A percentile compares a stretch with the other conserved stretches of the same genome.
phyloP scores from a whole-genome alignment of 495 filamentous ascomycete species.

The Hypomontagnella submonticulosa region DNA sequence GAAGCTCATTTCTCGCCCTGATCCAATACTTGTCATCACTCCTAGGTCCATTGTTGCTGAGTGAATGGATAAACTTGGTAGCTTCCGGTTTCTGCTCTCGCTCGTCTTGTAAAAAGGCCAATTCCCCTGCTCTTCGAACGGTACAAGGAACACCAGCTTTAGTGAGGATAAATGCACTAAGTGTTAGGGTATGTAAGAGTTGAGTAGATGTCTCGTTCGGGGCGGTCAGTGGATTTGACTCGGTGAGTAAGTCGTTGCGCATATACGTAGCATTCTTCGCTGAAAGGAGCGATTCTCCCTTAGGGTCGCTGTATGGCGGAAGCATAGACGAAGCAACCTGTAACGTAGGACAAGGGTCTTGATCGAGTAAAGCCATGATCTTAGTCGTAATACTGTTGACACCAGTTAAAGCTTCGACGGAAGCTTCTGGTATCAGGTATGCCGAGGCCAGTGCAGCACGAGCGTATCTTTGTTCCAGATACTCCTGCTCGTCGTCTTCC shows the following conservation, averaged over 20 bases:
- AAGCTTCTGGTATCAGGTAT: slow-evolving; percentile 72
- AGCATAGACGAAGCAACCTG: slow-evolving; percentile 56
- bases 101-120: slow-evolving; percentile 66
- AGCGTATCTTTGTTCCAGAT: slow-evolving; percentile 72
- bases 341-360: slow-evolving; percentile 63
- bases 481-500: slow-evolving; percentile 61
- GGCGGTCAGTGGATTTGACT: slow-evolving; percentile 73
- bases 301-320: slow-evolving; percentile 52
- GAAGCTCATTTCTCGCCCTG: slow-evolving; percentile 69
- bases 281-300: slow-evolving; percentile 46
- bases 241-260: slow-evolving; percentile 66
- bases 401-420: slow-evolving; percentile 66
- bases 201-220: slow-evolving; percentile 69
- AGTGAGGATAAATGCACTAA: slow-evolving; percentile 73
- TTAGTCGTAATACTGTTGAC: slow-evolving; percentile 71
- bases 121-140: slow-evolving; percentile 67
- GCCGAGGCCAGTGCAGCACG: slow-evolving; percentile 78
- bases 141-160: slow-evolving; percentile 68
- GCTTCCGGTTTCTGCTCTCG: slow-evolving; percentile 75
- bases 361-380: slow-evolving; percentile 68
- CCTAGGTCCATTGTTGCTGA: slow-evolving; percentile 60
- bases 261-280: slow-evolving; percentile 57
- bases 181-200: slow-evolving; percentile 73
- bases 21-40: slow-evolving; percentile 77
- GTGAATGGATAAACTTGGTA: slow-evolving; percentile 67